A percentile compares a stretch with the other conserved stretches of the same genome.
Evolutionary conservation across 1,284 basidiomycete genomes (phyloP).

Genomic region (Malassezia furfur): DNA sequence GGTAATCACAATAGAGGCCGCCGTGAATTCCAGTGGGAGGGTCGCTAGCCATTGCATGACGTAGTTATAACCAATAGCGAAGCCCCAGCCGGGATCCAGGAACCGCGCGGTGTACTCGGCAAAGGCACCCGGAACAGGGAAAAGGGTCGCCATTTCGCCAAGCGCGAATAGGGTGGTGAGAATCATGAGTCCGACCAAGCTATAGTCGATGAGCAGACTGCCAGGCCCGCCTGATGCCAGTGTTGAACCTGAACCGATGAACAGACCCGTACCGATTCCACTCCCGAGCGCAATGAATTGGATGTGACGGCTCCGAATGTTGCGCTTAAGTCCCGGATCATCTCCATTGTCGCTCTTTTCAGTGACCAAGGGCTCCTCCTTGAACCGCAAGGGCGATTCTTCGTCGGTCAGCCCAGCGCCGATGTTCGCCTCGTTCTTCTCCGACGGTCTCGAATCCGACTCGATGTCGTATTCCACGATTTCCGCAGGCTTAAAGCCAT

Average conservation of each 20-base stretch:
- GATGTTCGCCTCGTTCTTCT: not conserved
- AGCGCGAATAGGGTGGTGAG: conserved; percentile 35
- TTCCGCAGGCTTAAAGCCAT: conserved; percentile 8
- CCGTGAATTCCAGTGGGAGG: conserved; percentile 42
- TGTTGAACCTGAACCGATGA: conserved; percentile 31
- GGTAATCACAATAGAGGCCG: conserved; percentile 49
- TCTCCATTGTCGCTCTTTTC: not conserved
- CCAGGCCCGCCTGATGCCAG: conserved; percentile 33
- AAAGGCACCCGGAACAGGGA: conserved; percentile 40
- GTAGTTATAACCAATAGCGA: conserved; percentile 52
- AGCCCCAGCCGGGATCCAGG: conserved; percentile 62
- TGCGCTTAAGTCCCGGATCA: conserved; percentile 1
- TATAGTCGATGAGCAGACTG: conserved; percentile 33
- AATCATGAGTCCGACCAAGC: conserved; percentile 32
- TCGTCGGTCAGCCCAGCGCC: not conserved
- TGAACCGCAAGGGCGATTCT: not conserved
- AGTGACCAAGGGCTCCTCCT: too few relatives aligned
- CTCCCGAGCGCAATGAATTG: conserved; percentile 21
- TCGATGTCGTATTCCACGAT: not conserved
- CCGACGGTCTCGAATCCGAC: not conserved
- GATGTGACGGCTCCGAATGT: conserved; percentile 8
- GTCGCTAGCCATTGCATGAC: conserved; percentile 37
- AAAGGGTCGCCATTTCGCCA: conserved; percentile 33
- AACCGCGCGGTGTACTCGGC: conserved; percentile 34
- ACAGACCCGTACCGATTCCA: conserved; percentile 40